Base-by-base conservation (phyloP, 768 basidiomycete genomes). In the Suillus tomentosus region DNA sequence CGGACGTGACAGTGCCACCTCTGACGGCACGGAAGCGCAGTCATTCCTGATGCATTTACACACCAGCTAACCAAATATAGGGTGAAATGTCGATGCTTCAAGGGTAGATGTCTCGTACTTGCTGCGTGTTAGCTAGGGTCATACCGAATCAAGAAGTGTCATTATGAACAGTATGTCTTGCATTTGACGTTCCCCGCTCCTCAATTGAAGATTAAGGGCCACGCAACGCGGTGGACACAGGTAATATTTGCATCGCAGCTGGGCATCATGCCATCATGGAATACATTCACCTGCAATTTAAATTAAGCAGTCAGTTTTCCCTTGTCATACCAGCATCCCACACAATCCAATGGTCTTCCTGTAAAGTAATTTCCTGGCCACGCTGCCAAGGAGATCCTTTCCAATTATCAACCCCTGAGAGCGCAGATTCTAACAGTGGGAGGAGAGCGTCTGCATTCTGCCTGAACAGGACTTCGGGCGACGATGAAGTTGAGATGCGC, bases 281-380 rank as follows among this genome's bases (percentile, higher is more conserved):
- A 24, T 50, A 51, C 3, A 2, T 17, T 5, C 24, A 15, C 50
- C 50, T 9, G 24, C 15, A 9, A 53, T 31, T 53, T 53, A 40
- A 57, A 15, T 56, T 9, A 56, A 3, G 13, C n/a, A 22, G n/a
- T 39, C 14, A 22, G 13, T 37, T 2, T 2, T 14, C 54, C 13
- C 37, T 37, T 24, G 57, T 19, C 24, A 58, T 13, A 19, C 57
- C 57, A 7, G 61, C 68, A 62, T 70, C 68, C 71, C 64, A 72
- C 36, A 72, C 71, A 4, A 19, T 58, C 69, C 71, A 70, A 17
- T 17, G 11, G 17, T 31, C 6, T 31, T 43, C 57, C 17, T 31
- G 40, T 13, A 58, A 42, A 13, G 24, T 31, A 3, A 58, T 17
- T 31, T 58, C 57, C 19, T 58, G 57, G 10, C 57, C 57, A n/a